phyloP scores from a whole-genome alignment of 352 stramenopile genomes.

The Phytophthora chlamydospora region DNA sequence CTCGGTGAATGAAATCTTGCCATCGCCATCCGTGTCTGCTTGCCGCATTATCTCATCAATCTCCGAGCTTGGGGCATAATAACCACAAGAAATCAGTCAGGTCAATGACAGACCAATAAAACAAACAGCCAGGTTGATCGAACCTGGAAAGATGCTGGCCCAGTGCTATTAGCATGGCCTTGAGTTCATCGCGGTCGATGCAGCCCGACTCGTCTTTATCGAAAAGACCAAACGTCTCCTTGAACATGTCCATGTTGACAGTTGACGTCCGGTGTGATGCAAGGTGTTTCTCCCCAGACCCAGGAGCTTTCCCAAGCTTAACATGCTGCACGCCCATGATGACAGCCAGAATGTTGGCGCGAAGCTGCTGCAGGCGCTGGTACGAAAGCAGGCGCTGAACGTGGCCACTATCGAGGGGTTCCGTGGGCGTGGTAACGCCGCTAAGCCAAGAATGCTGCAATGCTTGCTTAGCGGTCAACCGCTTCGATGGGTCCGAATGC shows the following conservation, averaged over 20 bases:
- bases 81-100: background rate
- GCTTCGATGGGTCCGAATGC: conserved; percentile 50
- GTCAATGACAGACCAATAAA: background rate
- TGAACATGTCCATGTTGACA: conserved; percentile 86
- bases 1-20: conserved; percentile 80
- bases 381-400: conserved; percentile 62
- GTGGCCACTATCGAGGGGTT: conserved; percentile 57
- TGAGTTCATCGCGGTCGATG: conserved; percentile 72
- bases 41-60: conserved; percentile 75
- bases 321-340: conserved; percentile 70
- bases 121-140: background rate
- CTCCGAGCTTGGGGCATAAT: conserved; percentile 41
- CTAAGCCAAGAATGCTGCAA: conserved; percentile 70
- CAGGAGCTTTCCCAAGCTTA: conserved; percentile 46
- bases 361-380: conserved; percentile 71
- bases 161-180: conserved; percentile 53
- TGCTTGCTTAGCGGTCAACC: conserved; percentile 62
- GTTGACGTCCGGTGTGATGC: conserved; percentile 48
- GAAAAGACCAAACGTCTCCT: conserved; percentile 74
- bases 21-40: conserved; percentile 69
- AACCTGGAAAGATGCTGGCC: conserved; percentile 63
- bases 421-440: conserved; percentile 44
- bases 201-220: conserved; percentile 77
- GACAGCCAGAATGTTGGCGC: conserved; percentile 78
- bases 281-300: conserved; percentile 18